Evolutionary conservation across 495 filamentous ascomycete genomes (phyloP).

Genomic region (Lasiosphaeria miniovina): DNA sequence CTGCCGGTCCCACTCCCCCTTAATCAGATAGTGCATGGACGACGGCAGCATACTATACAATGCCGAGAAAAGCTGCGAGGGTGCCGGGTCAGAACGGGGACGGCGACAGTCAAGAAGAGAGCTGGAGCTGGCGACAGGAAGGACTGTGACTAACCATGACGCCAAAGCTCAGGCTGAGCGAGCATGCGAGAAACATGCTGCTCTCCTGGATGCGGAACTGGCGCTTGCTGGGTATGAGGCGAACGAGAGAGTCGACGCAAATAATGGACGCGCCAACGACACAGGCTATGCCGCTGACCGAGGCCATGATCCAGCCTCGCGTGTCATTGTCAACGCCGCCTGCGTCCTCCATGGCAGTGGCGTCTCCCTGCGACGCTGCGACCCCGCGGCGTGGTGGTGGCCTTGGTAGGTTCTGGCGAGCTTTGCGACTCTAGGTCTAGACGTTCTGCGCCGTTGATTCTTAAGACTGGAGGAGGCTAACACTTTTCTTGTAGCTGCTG

Average conservation of each 20-base stretch:
- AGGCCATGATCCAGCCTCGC: conserved; percentile 90
- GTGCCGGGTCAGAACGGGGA: not conserved
- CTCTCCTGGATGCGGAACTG: conserved; percentile 87
- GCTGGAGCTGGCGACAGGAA: not conserved
- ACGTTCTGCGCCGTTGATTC: not conserved
- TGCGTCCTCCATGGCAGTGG: conserved; percentile 1
- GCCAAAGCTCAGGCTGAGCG: conserved; percentile 88
- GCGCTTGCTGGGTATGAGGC: conserved; percentile 63
- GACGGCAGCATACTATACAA: conserved; percentile 93
- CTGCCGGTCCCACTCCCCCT: conserved; percentile 62
- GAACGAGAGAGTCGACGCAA: conserved; percentile 77
- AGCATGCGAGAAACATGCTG: conserved; percentile 80
- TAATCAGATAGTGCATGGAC: conserved; percentile 68
- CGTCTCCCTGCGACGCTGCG: too few species aligned
- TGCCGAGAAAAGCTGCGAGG: conserved; percentile 77
- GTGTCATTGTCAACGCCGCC: conserved; percentile 69
- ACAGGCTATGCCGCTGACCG: conserved; percentile 85
- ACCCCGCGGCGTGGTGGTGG: not conserved
- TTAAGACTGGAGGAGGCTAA: too few species aligned
- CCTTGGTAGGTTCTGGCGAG: too few species aligned
- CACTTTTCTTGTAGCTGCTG: too few species aligned
- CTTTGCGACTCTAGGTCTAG: not conserved
- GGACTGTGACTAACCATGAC: conserved; percentile 73
- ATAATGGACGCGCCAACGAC: conserved; percentile 79
- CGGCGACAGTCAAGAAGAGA: not conserved